phyloP scores from a whole-genome alignment of 352 stramenopile species.

The Pythium brassicae region DNA sequence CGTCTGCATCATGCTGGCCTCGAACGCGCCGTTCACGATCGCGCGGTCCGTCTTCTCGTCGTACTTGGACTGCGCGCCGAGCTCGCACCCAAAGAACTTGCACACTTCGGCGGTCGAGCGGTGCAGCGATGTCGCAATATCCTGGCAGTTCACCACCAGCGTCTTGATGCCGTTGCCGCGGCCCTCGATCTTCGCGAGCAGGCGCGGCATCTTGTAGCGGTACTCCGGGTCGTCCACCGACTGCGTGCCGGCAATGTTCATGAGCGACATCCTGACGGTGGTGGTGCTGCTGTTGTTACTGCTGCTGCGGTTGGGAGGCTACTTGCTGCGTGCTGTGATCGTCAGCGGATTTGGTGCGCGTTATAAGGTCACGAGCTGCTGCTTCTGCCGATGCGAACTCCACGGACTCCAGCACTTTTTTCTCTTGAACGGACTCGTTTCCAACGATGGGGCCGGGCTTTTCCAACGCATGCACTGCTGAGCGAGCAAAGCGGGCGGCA shows the following conservation, averaged over 20 bases:
- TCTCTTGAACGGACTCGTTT: constrained; percentile 79
- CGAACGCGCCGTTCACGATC: constrained; percentile 96
- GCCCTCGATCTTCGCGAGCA: constrained; percentile 97
- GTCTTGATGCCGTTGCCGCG: constrained; percentile 99
- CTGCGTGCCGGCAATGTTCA: constrained; percentile 89
- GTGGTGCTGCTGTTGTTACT: background rate
- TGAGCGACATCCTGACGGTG: constrained; percentile 67
- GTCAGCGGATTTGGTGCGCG: too few relatives aligned
- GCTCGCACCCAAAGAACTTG: constrained; percentile 99
- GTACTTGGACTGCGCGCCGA: constrained; percentile 98
- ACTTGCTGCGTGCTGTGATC: too few relatives aligned
- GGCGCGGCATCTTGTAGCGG: constrained; percentile 99
- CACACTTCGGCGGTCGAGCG: constrained; percentile 94
- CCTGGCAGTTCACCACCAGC: constrained; percentile 96
- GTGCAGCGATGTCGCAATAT: constrained; percentile 93
- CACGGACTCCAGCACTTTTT: constrained; percentile 45
- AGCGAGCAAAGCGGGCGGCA: constrained; percentile 16
- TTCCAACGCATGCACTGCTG: constrained; percentile 87
- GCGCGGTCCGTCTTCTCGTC: constrained; percentile 93
- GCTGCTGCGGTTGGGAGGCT: too few relatives aligned
- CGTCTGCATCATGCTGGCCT: constrained; percentile 92
- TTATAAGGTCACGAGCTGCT: constrained; percentile 36
- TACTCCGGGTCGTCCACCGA: constrained; percentile 93
- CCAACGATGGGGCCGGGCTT: constrained; percentile 67
- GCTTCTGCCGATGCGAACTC: constrained; percentile 18